A percentile compares a stretch with the other conserved stretches of the same genome.
Evolutionary conservation across 441 rosid genomes (phyloP).

Genomic region (Oxalis stricta): DNA sequence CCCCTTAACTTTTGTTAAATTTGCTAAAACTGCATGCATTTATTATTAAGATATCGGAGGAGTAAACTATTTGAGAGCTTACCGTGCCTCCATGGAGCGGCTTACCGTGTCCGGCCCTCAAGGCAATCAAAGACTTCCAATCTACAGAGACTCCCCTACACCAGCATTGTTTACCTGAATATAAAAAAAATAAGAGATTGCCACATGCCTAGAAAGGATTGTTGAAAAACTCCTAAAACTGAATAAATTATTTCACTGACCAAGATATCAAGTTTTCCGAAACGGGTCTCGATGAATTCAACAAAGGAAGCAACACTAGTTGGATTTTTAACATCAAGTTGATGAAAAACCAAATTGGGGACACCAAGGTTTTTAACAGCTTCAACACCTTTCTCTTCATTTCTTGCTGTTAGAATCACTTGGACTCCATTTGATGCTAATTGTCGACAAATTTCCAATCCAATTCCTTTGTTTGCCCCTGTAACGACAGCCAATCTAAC

Average conservation of each 20-base stretch:
- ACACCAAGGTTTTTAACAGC: slow-evolving; percentile 4
- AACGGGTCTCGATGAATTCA: slow-evolving; percentile 5
- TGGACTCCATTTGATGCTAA: neutral
- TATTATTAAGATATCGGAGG: no score
- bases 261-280: slow-evolving; percentile 3
- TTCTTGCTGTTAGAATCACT: slow-evolving; percentile 7
- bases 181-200: no score
- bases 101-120: no score
- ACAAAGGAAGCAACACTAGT: neutral
- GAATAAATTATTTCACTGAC: neutral
- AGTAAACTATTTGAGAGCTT: no score
- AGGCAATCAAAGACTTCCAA: no score
- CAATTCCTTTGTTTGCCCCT: slow-evolving; percentile 3
- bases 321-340: neutral
- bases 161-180: no score
- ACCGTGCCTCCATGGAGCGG: no score
- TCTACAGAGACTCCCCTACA: no score
- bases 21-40: no score
- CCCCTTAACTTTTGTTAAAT: no score
- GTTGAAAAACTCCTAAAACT: no score
- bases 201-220: no score
- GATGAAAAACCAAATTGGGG: slow-evolving; percentile 10
- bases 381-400: slow-evolving; percentile 5
- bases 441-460: slow-evolving; percentile 4
- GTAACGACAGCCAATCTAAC: slow-evolving; percentile 8